Evolutionary conservation across 441 rosid genomes (phyloP), one percentile per base, ranked within the genome.

Genomic region (Jatropha multifida): DNA sequence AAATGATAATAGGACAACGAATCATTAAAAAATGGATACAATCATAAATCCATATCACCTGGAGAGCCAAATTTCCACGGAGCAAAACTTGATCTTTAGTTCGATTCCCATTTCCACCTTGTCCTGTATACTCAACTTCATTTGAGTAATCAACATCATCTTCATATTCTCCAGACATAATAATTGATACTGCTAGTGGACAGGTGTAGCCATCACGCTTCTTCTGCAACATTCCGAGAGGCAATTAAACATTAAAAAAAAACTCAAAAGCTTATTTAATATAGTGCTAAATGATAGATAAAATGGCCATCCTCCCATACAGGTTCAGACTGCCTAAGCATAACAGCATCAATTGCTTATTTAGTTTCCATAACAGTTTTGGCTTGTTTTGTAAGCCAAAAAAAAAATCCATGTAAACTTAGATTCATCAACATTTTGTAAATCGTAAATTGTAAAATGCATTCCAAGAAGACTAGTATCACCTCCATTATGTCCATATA

Each of bases 1-100:
- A 55, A 66, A 26, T 69, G 32, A 66, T 17, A 75, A 56, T 4
- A 5, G 7, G 59, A 42, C 46, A 38, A 6, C 37, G 7, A 14
- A 65, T 54, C 18, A 42, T 18, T 6, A 17, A 8, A 54, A 54
- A 60, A 60, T 23, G 48, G 75, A 40, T 9, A 63, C 41, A 20
- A 27, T 18, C 76, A 46, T 55, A 68, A 59, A 27, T 65, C 10
- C 75, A 51, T 38, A 75, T 71, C 85, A 88, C 91, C 86, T 88
- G 78, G 20, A 88, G 84, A 78, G 89, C 88, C 80, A 86, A 75
- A 82, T 85, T 83, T 78, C 87, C 87, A 56, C 80, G 77, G 44
- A 3, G 23, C 76, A 80, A 61, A 52, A 60, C 85, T 77, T 88
- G 89, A 79, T 84, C 81, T 66, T 73, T 66, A 58, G 55, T 71